Evolutionary conservation across 805 yeast species (phyloP).

Genomic region (Candida ovalis): DNA sequence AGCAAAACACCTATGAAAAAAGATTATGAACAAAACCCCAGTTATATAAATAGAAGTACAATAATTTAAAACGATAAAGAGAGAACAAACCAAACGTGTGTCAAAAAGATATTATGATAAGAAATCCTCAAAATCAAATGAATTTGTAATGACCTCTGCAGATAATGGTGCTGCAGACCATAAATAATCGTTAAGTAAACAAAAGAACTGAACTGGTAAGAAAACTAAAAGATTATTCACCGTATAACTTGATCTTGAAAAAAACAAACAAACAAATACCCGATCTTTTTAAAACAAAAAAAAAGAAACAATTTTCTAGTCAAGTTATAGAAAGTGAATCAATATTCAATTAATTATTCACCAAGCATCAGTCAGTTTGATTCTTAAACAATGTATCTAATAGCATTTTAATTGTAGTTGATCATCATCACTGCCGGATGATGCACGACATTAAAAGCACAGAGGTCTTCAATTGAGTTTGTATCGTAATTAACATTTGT

Average conservation of each 20-base stretch:
- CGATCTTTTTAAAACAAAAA: constrained; percentile 2
- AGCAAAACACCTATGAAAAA: background rate
- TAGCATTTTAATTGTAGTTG: constrained; percentile 1
- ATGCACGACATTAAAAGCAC: constrained; percentile 37
- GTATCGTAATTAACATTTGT: constrained; percentile 11
- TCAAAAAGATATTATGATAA: constrained; percentile 11
- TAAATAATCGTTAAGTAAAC: constrained; percentile 6
- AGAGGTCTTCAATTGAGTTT: constrained; percentile 26
- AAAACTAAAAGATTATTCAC: background rate
- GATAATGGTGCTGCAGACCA: constrained; percentile 40
- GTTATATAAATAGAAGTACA: background rate
- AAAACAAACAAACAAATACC: constrained; percentile 20
- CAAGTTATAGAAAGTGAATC: constrained; percentile 3
- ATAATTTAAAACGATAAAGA: background rate
- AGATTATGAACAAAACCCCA: background rate
- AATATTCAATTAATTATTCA: no score
- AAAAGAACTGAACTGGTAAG: constrained; percentile 3
- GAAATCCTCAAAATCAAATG: constrained; percentile 33
- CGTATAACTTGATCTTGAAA: background rate
- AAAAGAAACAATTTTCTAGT: constrained; percentile 2
- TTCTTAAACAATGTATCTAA: background rate
- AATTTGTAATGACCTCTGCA: constrained; percentile 25
- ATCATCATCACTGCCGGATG: constrained; percentile 40
- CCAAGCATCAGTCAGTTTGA: no score
- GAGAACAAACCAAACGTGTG: background rate